Base-by-base conservation (phyloP, 2,329 filamentous ascomycete genomes). In the Biscogniauxia mediterranea region DNA sequence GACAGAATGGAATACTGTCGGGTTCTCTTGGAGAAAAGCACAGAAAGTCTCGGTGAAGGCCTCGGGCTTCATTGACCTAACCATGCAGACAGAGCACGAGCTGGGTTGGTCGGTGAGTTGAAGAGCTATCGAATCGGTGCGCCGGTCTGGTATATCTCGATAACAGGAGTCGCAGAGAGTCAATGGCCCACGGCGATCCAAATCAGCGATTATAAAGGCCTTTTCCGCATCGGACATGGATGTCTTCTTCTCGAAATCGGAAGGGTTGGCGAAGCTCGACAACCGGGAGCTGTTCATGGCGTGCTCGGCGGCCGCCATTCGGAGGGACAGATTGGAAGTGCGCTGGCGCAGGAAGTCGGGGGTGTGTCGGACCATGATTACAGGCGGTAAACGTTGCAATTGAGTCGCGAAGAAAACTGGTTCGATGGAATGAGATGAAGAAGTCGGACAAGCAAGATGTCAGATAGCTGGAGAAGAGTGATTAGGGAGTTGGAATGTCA, bases 1-100 rank as follows among this genome's bases (percentile, higher is more conserved):
- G 26, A 97, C 93, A 1, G 92, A 87, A 72, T 99, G 95, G 76
- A 96, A 99, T 54, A 97, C 86, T 8, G 95, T 98, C 0, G 95
- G 95, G 73, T 97, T 97, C 64, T 90, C 84, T 52, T 88, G 90
- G 79, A 98, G 85, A 74, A 97, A 98, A 57, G 92, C 84, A 74
- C 90, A 89, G 75, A 96, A 97, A 0, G 93, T 92, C 77, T 92
- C 83, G 8, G 91, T 90, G 75, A 93, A 96, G 61, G 82, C 82
- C 70, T 88, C 87, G 4, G 87, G 84, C 57, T 79, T 78, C 13
- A 67, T 56, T 1, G 60, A 54, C 53, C 65, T 63, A 52, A 73
- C 54, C 20, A 62, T 58, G 55, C 69, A 72, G 9, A 60, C 62
- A n/a, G 61, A 65, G 55, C 70, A 72, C 11, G 61, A 59, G 55